These are phyloP conservation scores for Solanum chmielewskii DNA, from an alignment of 257 asterid genomes.

Conservation along the genomic window DNA sequence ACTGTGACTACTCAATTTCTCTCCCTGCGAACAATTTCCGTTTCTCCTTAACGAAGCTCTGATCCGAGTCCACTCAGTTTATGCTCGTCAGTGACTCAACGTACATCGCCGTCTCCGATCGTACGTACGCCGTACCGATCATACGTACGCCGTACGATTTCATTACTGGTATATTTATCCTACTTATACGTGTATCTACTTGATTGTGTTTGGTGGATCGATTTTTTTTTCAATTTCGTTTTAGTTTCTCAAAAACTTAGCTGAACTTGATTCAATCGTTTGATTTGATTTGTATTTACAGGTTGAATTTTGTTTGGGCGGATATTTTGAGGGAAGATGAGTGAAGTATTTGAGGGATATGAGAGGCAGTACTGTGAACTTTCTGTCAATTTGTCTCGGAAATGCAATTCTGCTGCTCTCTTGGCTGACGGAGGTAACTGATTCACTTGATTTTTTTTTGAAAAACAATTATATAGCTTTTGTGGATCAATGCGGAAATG, in stretches of 20 bases:
- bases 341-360: constrained; percentile 81
- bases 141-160: background rate
- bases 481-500: background rate
- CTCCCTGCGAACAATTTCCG: background rate
- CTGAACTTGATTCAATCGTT: background rate
- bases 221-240: background rate
- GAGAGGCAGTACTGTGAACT: constrained; percentile 95
- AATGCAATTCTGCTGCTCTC: constrained; percentile 53
- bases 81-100: background rate
- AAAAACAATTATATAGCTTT: background rate
- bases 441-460: background rate
- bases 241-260: background rate
- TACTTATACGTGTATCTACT: background rate
- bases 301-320: constrained; percentile 7
- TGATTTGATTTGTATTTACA: background rate
- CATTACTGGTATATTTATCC: background rate
- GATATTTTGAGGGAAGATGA: constrained; percentile 38
- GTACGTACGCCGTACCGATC: background rate
- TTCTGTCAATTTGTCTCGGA: constrained; percentile 70
- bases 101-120: background rate
- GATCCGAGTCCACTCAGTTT: background rate
- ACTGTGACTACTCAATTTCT: background rate
- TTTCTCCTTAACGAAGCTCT: background rate
- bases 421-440: constrained; percentile 67
- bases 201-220: background rate